Percentiles rank a stretch among this genome's conserved stretches.
phyloP scores from a whole-genome alignment of 345 rosid genomes.

The Chamaenerion angustifolium region DNA sequence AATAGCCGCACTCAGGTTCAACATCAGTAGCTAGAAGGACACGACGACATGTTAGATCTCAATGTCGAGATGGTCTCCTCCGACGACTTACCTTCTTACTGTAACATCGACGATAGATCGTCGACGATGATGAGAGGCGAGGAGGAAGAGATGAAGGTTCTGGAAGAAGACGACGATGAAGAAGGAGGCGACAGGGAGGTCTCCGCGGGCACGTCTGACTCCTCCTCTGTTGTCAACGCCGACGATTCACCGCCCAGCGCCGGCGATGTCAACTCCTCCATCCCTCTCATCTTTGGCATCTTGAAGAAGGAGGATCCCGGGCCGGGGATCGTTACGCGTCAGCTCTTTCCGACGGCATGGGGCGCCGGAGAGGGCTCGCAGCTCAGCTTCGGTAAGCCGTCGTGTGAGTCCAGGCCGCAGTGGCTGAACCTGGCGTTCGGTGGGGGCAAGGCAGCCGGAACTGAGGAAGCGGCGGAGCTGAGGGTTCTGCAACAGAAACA shows the following conservation, averaged over 20 bases:
- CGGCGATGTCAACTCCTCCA: slow-evolving; percentile 29
- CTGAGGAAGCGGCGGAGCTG: slow-evolving; percentile 11
- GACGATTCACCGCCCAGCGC: slow-evolving; percentile 12
- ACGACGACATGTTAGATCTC: slow-evolving; percentile 43
- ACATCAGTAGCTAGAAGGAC: neutral
- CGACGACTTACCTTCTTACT: slow-evolving; percentile 15
- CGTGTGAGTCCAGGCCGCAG: slow-evolving; percentile 11
- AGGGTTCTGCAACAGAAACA: slow-evolving; percentile 23
- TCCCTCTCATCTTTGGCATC: slow-evolving; percentile 27
- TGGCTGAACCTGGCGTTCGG: slow-evolving; percentile 37
- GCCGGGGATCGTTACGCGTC: slow-evolving; percentile 18
- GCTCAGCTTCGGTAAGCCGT: slow-evolving; percentile 3
- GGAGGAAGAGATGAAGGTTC: neutral
- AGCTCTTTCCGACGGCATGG: slow-evolving; percentile 27
- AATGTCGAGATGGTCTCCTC: slow-evolving; percentile 32
- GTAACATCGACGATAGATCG: slow-evolving; percentile 2
- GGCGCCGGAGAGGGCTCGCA: slow-evolving; percentile 8
- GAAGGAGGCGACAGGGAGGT: slow-evolving; percentile 13
- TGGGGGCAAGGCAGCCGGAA: slow-evolving; percentile 7
- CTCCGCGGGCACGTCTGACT: slow-evolving; percentile 34
- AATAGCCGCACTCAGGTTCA: slow-evolving; percentile 2
- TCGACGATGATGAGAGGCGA: neutral
- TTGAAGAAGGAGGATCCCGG: slow-evolving; percentile 19
- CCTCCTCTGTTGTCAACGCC: slow-evolving; percentile 29
- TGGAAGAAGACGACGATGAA: slow-evolving; percentile 12